Evolutionary conservation across 2,329 filamentous ascomycete genomes (phyloP).

Genomic region (Ceratocystis smalleyi): DNA sequence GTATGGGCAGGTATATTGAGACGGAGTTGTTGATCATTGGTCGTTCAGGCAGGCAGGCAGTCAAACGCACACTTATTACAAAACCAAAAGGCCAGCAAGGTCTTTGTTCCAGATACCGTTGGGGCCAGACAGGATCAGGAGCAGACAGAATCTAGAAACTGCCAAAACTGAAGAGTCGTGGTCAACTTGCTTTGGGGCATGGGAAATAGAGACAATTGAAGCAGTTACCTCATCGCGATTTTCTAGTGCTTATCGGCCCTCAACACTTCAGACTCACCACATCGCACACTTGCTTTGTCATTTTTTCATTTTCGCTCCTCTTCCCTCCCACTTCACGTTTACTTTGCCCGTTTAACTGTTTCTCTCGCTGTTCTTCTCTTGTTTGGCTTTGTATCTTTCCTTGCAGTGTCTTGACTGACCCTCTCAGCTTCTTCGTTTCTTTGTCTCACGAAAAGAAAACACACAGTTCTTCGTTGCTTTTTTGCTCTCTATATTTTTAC

Average conservation of each 20-base stretch:
- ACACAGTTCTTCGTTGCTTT: background rate
- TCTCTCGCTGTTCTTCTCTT: background rate
- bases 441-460: background rate
- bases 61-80: background rate
- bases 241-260: conserved; percentile 3
- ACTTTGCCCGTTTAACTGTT: background rate
- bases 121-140: background rate
- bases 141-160: background rate
- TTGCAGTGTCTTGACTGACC: background rate
- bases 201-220: conserved; percentile 8
- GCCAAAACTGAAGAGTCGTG: background rate
- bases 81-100: background rate
- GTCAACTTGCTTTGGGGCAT: background rate
- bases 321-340: background rate
- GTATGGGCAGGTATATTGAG: background rate
- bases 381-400: background rate
- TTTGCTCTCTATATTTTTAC: background rate
- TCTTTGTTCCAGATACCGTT: background rate
- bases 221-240: background rate
- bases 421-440: background rate
- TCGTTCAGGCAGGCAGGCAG: background rate
- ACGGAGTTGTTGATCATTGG: background rate
- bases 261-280: background rate
- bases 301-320: background rate
- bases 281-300: background rate